Conservation (phyloP, 768 basidiomycete genomes). For the Tylopilus cervinicoccineus region DNA sequence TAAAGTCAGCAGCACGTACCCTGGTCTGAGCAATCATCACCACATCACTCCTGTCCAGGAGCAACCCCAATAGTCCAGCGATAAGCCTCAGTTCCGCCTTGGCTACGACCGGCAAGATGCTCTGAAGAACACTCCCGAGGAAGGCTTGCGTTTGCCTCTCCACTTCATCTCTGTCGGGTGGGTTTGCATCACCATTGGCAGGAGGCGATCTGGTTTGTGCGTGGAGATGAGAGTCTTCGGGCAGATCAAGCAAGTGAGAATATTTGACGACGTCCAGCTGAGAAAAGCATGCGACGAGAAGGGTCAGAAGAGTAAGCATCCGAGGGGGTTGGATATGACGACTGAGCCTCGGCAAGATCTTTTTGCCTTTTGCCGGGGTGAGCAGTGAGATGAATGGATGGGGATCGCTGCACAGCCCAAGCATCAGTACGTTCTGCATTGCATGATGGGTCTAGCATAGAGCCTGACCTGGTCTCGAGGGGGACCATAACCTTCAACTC, state of each 20-base stretch:
- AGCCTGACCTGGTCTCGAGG: conserved; percentile 80
- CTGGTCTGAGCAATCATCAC: conserved; percentile 71
- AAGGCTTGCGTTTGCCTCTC: conserved; percentile 92
- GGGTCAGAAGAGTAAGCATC: conserved; percentile 83
- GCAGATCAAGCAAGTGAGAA: conserved; percentile 65
- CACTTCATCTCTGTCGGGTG: conserved; percentile 55
- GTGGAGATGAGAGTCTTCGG: conserved; percentile 49
- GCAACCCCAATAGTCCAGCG: conserved; percentile 78
- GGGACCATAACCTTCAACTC: conserved; percentile 84
- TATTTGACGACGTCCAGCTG: conserved; percentile 89
- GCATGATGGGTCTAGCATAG: not conserved
- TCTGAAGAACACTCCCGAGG: conserved; percentile 79
- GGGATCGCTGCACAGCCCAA: conserved; percentile 57
- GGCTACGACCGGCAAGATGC: conserved; percentile 78
- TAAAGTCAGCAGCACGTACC: conserved; percentile 42
- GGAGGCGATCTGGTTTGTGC: conserved; percentile 18
- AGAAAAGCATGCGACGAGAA: conserved; percentile 90
- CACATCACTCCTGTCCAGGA: conserved; percentile 77
- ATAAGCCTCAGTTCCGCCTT: conserved; percentile 78
- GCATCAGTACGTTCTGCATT: not conserved
- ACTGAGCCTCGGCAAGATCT: conserved; percentile 81
- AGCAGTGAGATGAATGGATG: conserved; percentile 97
- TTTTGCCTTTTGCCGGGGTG: conserved; percentile 87
- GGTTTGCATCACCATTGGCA: conserved; percentile 10
- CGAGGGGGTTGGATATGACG: conserved; percentile 76